These are phyloP conservation scores for Entomortierella beljakovae DNA, from an alignment of 192 early-diverging fungal genomes.

Conservation along the genomic window DNA sequence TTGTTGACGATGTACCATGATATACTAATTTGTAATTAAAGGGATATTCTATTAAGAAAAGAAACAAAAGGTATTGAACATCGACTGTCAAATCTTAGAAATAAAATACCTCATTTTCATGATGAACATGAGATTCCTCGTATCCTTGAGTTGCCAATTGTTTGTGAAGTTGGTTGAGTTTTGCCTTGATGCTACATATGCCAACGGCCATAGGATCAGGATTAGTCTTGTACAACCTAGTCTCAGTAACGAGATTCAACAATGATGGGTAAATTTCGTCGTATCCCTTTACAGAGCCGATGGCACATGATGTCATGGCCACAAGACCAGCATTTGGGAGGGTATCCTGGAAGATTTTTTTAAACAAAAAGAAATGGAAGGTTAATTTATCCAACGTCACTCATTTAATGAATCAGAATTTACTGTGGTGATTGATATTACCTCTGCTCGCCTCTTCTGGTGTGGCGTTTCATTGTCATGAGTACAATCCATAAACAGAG, in stretches of 20 bases:
- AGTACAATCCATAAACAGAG: slow-evolving; percentile 99
- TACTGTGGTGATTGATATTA: not conserved
- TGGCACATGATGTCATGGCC: slow-evolving; percentile 89
- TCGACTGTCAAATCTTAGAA: not conserved
- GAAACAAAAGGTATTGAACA: too few species aligned
- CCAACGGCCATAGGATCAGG: slow-evolving; percentile 67
- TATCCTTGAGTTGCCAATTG: slow-evolving; percentile 88
- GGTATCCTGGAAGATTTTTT: slow-evolving; percentile 70
- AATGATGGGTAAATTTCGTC: slow-evolving; percentile 93
- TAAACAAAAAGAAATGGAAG: too few species aligned
- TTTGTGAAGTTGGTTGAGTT: slow-evolving; percentile 79
- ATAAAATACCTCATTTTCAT: slow-evolving; percentile 82
- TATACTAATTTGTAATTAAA: slow-evolving; percentile 74
- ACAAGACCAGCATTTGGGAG: slow-evolving; percentile 93
- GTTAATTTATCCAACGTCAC: too few species aligned
- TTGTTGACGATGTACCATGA: slow-evolving; percentile 93
- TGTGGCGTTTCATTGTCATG: slow-evolving; percentile 98
- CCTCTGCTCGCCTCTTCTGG: slow-evolving; percentile 85
- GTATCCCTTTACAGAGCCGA: slow-evolving; percentile 97
- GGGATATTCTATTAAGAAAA: too few species aligned
- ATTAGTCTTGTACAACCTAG: slow-evolving; percentile 77
- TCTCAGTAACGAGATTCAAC: slow-evolving; percentile 91
- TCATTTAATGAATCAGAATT: too few species aligned
- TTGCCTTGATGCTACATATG: slow-evolving; percentile 66
- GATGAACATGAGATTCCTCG: slow-evolving; percentile 95